phyloP scores from a whole-genome alignment of 805 yeast genomes.

The Zygoascus flipseniorum region DNA sequence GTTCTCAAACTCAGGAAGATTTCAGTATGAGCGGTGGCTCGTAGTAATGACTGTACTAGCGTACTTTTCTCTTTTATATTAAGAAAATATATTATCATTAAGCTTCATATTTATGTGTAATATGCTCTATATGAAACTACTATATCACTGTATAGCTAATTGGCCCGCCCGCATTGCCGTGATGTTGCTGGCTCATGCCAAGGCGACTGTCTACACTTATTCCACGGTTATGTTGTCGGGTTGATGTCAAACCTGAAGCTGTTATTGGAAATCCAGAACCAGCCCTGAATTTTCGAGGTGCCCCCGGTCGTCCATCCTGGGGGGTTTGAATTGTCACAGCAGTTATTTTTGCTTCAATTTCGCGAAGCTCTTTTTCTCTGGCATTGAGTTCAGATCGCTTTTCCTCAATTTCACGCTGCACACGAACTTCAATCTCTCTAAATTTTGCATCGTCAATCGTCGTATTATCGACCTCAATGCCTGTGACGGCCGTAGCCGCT shows the following conservation, averaged over 20 bases:
- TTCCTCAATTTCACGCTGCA: conserved; percentile 31
- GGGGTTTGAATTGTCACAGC: neutral
- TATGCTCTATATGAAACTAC: too few species aligned
- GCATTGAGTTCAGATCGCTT: conserved; percentile 28
- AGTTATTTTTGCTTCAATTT: conserved; percentile 29
- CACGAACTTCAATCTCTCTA: conserved; percentile 29
- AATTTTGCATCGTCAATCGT: neutral
- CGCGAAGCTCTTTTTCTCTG: conserved; percentile 34
- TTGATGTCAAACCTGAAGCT: neutral
- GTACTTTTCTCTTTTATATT: too few species aligned
- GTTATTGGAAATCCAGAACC: neutral
- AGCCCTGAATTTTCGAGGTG: neutral
- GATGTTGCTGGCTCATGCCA: neutral
- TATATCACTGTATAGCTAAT: too few species aligned
- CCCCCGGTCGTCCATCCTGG: neutral
- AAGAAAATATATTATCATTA: too few species aligned
- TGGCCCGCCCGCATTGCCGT: too few species aligned
- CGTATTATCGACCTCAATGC: neutral
- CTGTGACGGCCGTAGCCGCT: neutral
- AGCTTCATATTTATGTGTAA: too few species aligned
- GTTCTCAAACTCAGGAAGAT: too few species aligned
- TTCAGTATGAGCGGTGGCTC: neutral
- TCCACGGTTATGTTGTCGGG: neutral
- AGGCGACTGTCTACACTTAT: neutral
- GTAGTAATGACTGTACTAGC: neutral